phyloP scores from a whole-genome alignment of 805 yeast species.

The Candida insectalens region DNA sequence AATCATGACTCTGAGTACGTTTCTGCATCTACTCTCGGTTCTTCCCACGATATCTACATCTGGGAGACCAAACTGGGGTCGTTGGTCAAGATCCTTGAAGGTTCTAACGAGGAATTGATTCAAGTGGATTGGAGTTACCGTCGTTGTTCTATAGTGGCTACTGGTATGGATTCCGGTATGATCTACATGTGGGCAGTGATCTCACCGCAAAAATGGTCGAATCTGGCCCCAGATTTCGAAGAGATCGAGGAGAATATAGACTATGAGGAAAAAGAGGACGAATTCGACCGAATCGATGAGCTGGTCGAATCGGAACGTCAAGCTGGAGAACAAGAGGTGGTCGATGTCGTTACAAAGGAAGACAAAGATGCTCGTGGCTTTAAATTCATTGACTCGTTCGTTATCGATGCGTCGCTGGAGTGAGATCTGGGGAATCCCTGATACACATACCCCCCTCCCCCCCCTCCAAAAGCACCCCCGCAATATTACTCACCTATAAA shows the following conservation, averaged over 20 bases:
- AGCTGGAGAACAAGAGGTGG: constrained; percentile 55
- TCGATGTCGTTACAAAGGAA: constrained; percentile 64
- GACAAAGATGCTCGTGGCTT: constrained; percentile 66
- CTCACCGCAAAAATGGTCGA: constrained; percentile 91
- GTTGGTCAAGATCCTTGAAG: constrained; percentile 77
- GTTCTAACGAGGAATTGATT: constrained; percentile 79
- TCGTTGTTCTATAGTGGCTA: constrained; percentile 66
- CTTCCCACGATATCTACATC: constrained; percentile 80
- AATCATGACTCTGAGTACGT: constrained; percentile 73
- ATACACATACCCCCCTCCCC: too few relatives aligned
- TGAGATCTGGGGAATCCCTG: too few relatives aligned
- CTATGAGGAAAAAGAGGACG: constrained; percentile 84
- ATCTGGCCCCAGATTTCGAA: constrained; percentile 91
- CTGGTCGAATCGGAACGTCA: constrained; percentile 37
- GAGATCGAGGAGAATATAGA: constrained; percentile 89
- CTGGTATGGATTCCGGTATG: constrained; percentile 78
- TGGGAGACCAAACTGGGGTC: constrained; percentile 92
- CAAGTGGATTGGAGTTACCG: constrained; percentile 82
- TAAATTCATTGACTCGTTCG: constrained; percentile 42
- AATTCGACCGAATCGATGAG: constrained; percentile 73
- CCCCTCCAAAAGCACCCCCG: too few relatives aligned
- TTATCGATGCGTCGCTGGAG: constrained; percentile 30
- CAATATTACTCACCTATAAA: too few relatives aligned
- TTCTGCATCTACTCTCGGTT: constrained; percentile 83
- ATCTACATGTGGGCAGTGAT: constrained; percentile 75